Evolutionary conservation across 78 protist genomes (phyloP).

Genomic region (Chrysochromulina tobinii): DNA sequence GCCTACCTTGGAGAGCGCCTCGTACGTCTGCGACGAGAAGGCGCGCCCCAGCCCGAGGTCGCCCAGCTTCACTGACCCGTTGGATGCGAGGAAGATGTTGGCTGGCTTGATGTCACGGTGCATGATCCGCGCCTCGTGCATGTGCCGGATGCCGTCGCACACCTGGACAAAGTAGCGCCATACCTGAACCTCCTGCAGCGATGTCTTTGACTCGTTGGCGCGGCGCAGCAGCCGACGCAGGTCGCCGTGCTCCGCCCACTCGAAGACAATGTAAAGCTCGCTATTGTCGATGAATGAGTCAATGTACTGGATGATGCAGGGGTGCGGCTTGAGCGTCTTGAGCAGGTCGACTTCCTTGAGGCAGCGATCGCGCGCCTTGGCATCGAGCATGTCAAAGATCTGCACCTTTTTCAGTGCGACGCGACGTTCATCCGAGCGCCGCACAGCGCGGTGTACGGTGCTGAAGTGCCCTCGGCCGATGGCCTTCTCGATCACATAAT

Average conservation of each 20-base stretch:
- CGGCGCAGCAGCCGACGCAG: slow-evolving; percentile 35
- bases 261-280: slow-evolving; percentile 57
- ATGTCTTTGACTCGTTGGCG: neutral
- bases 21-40: slow-evolving; percentile 5
- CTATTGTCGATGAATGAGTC: slow-evolving; percentile 46
- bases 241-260: slow-evolving; percentile 56
- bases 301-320: slow-evolving; percentile 37
- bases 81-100: slow-evolving; percentile 45
- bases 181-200: slow-evolving; percentile 13
- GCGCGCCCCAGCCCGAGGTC: slow-evolving; percentile 62
- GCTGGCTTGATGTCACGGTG: slow-evolving; percentile 67
- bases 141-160: slow-evolving; percentile 39
- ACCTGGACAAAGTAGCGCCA: neutral
- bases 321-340: slow-evolving; percentile 17
- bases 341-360: slow-evolving; percentile 35
- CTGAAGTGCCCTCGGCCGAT: slow-evolving; percentile 26
- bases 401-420: slow-evolving; percentile 47
- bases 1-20: slow-evolving; percentile 48
- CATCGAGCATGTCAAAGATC: slow-evolving; percentile 33
- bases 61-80: slow-evolving; percentile 56
- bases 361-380: slow-evolving; percentile 26
- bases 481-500: neutral
- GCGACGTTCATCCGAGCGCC: neutral
- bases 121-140: slow-evolving; percentile 49
- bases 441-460: neutral